phyloP scores from a whole-genome alignment of 495 filamentous ascomycete genomes.

The Penicillium paxilli region DNA sequence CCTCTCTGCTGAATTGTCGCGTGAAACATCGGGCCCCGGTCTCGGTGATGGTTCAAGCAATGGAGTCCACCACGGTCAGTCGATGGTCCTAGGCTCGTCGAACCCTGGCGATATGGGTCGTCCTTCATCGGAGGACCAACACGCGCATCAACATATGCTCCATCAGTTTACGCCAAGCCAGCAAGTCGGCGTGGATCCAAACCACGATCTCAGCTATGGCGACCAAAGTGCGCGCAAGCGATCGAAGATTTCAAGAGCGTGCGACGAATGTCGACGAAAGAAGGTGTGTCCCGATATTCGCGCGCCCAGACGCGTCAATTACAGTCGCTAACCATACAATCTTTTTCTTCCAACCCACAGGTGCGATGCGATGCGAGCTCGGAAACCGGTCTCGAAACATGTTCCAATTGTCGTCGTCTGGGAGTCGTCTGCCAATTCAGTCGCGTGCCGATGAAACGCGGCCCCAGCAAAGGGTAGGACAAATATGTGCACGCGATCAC shows the following conservation, averaged over 20 bases:
- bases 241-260: conserved; percentile 90
- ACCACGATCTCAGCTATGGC: conserved; percentile 50
- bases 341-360: conserved; percentile 37
- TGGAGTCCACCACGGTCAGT: conserved; percentile 43
- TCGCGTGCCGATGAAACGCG: conserved; percentile 90
- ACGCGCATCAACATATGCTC: conserved; percentile 49
- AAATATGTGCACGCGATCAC: not conserved
- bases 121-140: conserved; percentile 40
- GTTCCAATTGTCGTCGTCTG: conserved; percentile 82
- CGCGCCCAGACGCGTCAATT: conserved; percentile 12
- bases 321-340: conserved; percentile 20
- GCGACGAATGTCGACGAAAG: conserved; percentile 93
- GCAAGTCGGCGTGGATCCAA: conserved; percentile 53
- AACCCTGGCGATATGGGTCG: conserved; percentile 45
- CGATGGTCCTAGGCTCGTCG: conserved; percentile 43
- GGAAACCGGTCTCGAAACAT: conserved; percentile 75
- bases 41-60: conserved; percentile 43
- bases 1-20: conserved; percentile 46
- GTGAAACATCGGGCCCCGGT: conserved; percentile 43
- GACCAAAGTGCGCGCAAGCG: conserved; percentile 76
- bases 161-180: conserved; percentile 46
- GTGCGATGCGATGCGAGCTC: conserved; percentile 89
- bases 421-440: conserved; percentile 82
- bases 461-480: conserved; percentile 87
- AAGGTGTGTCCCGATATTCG: conserved; percentile 55